A percentile compares a stretch with the other conserved stretches of the same genome.
These are phyloP conservation scores for Malbranchea zuffiana DNA, from an alignment of 2,329 filamentous ascomycete species.

Conservation along the genomic window DNA sequence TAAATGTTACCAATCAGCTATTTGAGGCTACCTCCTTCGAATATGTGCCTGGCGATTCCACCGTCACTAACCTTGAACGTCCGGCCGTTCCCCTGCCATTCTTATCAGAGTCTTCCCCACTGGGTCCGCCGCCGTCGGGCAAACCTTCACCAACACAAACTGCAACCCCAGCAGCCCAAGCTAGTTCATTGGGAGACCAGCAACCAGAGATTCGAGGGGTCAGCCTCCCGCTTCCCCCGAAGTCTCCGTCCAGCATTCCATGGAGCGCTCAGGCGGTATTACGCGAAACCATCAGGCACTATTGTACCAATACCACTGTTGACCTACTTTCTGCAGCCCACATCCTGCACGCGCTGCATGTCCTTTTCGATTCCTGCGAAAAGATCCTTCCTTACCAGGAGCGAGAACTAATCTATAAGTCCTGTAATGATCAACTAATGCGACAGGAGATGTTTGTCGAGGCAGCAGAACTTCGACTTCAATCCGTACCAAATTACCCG, in stretches of 20 bases:
- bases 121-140: not conserved
- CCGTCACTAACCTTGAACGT: constrained; percentile 36
- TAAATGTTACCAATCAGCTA: constrained; percentile 8
- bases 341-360: constrained; percentile 31
- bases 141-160: not conserved
- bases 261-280: constrained; percentile 32
- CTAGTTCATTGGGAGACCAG: not conserved
- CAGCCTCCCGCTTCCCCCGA: constrained; percentile 25
- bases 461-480: constrained; percentile 46
- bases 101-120: constrained; percentile 24
- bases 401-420: constrained; percentile 44
- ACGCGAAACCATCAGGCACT: constrained; percentile 31
- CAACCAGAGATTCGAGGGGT: constrained; percentile 8
- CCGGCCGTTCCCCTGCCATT: constrained; percentile 29
- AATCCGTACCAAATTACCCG: constrained; percentile 45
- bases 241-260: constrained; percentile 25
- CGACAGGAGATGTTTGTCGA: constrained; percentile 35
- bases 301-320: constrained; percentile 28
- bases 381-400: constrained; percentile 35
- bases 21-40: constrained; percentile 19
- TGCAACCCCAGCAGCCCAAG: not conserved
- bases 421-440: constrained; percentile 47
- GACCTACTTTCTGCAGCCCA: constrained; percentile 34
- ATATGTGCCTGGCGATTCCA: constrained; percentile 18
- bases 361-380: constrained; percentile 30